Base-by-base conservation (phyloP, 2,329 filamentous ascomycete species). In the Paramyrothecium roridum region DNA sequence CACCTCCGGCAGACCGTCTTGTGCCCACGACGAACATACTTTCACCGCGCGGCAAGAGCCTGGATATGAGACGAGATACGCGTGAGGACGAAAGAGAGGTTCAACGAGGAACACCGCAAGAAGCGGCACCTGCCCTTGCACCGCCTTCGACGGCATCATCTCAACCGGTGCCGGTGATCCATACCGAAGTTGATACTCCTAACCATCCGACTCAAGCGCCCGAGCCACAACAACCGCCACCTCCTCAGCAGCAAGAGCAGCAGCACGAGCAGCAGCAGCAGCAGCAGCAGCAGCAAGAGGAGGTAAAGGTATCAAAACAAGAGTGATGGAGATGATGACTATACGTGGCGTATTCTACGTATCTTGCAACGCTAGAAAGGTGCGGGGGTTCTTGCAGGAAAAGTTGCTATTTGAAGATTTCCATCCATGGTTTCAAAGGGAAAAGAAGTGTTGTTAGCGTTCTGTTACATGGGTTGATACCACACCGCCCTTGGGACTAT, bases 1-100 rank as follows among this genome's bases (percentile, higher is more conserved):
- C 82, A 10, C 82, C 82, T 3, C 79, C 82, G 2, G 72, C 65
- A 23, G 70, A 73, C 23, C 65, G 62, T n/a, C 61, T 66, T 20
- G 61, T 56, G 3, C 52, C 65, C 30, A 65, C 64, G 17, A 62
- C 66, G 4, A 65, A 59, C 52, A 61, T 75, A 30, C 50, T 76
- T 3, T 60, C 70, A 16, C 62, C 72, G 3, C 69, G 77, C n/a
- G 76, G 73, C 3, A 82, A 75, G 68, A 82, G 78, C 58, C 56
- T 78, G 23, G 80, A 83, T 49, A 65, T 76, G 19, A 80, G 75
- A 61, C 73, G 75, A 40, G 73, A 78, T 20, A 33, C 60, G 26
- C 54, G 50, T 10, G 56, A 60, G 12, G 67, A 66, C 20, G 58
- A 63, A 13, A 61, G 61, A 33, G 58, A 56, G 20, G 8, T 40